Evolutionary conservation across 108 stramenopile species (phyloP), one percentile per base, ranked within the genome.

Genomic region (Cylindrotheca fusiformis): DNA sequence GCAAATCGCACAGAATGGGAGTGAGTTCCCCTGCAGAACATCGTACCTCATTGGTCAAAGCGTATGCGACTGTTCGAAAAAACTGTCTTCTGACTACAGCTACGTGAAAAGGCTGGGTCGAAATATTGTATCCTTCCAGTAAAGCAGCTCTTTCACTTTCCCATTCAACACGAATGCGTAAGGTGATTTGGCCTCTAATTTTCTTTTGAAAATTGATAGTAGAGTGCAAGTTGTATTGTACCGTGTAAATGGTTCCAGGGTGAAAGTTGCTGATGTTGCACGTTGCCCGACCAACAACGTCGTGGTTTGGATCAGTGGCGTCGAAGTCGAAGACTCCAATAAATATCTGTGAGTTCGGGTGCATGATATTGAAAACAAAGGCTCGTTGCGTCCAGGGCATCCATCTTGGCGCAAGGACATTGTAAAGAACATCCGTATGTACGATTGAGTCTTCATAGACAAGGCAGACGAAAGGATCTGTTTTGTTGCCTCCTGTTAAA

Each of bases 331-430:
- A 62, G 2, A 62, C 60, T 49, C 60, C 60, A 4, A 53, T 58
- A 59, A 62, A 60, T 14, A 41, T 14, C 45, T 53, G 52, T 25
- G 52, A 64, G 0, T 36, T 46, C 1, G 51, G 52, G 8, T 71
- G 69, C 46, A 62, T 49, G 21, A 87, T 79, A 53, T 89, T 76
- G 27, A 87, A 84, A 19, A 80, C 55, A 55, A 89, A 88, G 0
- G 91, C 91, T 48, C 91, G 69, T 61, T 81, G 65, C 2, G 82
- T 67, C 91, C 91, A 92, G 14, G 82, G 84, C 67, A 85, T 58
- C 83, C 83, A 92, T 21, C 87, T 52, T 50, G 91, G 91, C 3
- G 75, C 74, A 17, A 87, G 62, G 52, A 67, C 71, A 66, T 92
- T 82, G 67, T 78, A 70, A 28, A 92, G 75, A 4, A 88, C 72